Conservation (phyloP, 2,329 filamentous ascomycete genomes). For the Diaporthe helianthi region DNA sequence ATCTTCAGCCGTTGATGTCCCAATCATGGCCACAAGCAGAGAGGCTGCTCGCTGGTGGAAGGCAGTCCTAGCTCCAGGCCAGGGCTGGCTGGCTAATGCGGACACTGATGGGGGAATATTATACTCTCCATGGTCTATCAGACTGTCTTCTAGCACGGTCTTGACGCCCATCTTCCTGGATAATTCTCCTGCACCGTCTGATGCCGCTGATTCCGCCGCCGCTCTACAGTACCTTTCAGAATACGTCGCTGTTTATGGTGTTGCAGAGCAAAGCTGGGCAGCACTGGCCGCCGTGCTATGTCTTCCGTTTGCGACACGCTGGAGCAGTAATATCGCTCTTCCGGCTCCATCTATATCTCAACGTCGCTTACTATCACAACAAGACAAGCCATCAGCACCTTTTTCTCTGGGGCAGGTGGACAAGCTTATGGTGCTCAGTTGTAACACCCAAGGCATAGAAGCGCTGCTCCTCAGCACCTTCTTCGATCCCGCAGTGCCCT, state of each 20-base stretch:
- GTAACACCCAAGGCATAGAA: not conserved
- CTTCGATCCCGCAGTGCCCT: not conserved
- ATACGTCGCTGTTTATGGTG: not conserved
- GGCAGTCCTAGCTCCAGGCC: slow-evolving; percentile 1
- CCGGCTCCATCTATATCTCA: not conserved
- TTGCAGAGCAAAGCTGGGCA: slow-evolving; percentile 12
- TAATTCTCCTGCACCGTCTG: not conserved
- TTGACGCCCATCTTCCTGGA: not conserved
- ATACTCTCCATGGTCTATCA: not conserved
- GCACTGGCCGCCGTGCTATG: slow-evolving; percentile 11
- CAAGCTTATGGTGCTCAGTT: not conserved
- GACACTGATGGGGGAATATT: not conserved
- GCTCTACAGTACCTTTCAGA: slow-evolving; percentile 2
- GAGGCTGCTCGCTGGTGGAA: slow-evolving; percentile 18
- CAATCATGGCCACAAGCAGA: not conserved
- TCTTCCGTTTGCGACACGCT: slow-evolving; percentile 2
- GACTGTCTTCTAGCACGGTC: not conserved
- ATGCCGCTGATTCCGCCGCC: not conserved
- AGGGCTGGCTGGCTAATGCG: slow-evolving; percentile 11
- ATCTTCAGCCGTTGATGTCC: not conserved
- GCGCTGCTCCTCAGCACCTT: not conserved
- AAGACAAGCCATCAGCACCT: not conserved
- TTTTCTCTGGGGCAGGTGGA: not conserved
- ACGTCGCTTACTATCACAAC: not conserved
- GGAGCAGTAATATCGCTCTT: not conserved